phyloP scores from a whole-genome alignment of 129 eudicot genomes.

The Pseudognaphalium luteoalbum region DNA sequence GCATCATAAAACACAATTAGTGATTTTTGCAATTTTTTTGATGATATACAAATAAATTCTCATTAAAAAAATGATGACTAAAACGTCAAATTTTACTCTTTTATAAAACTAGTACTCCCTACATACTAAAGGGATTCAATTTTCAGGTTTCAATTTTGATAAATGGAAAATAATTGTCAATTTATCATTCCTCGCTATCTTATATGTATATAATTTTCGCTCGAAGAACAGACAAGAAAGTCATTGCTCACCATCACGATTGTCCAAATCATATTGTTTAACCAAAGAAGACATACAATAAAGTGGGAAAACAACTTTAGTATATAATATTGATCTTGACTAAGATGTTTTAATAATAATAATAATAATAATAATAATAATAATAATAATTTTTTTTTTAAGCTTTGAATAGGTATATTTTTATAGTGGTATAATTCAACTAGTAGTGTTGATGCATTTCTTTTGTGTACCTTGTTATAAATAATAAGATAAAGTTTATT shows the following conservation, averaged over 20 bases:
- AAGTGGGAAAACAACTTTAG: not conserved
- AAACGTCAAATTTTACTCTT: too few species aligned
- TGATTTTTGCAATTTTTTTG: too few species aligned
- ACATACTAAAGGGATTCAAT: too few species aligned
- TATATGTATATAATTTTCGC: not conserved
- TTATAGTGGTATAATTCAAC: not conserved
- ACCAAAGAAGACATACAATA: not conserved
- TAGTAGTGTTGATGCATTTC: not conserved
- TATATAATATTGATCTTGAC: not conserved
- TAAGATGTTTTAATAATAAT: too few species aligned
- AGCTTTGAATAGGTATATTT: not conserved
- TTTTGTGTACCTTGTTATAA: not conserved
- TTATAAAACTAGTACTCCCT: too few species aligned
- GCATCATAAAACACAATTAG: too few species aligned
- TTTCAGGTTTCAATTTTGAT: not conserved
- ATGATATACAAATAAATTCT: too few species aligned
- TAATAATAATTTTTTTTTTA: too few species aligned
- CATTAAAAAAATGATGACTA: too few species aligned
- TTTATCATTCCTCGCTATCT: not conserved
- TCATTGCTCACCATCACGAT: slow-evolving; percentile 6
- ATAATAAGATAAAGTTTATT: too few species aligned
- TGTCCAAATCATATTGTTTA: not conserved
- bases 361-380: too few species aligned
- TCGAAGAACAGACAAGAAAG: not conserved
- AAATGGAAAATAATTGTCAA: too few species aligned